Evolutionary conservation across 306 rosid genomes (phyloP), one percentile per base, ranked within the genome.

Genomic region (Pyrus betulifolia): DNA sequence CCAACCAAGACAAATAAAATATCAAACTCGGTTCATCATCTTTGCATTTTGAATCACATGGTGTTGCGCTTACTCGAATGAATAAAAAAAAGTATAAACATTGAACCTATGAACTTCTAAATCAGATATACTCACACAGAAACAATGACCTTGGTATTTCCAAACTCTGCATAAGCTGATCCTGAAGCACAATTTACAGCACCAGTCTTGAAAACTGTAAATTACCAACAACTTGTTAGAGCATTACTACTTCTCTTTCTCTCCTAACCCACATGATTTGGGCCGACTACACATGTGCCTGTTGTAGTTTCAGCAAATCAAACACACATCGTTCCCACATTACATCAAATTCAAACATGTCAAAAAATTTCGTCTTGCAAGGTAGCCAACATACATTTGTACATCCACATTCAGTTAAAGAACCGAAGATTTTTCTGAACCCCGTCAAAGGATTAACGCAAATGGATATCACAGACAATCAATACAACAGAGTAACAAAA

Each of bases 101-200:
- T 17, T 49, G 17, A 11, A 23, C 27, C 14, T 17, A 67, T 21
- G 31, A 28, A 57, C 18, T n/a, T 9, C 19, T 22, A 76, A 76
- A 67, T 18, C 3, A 71, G 21, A 68, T 46, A 60, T 74, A 91
- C 97, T 92, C 88, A 95, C 99, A 95, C 97, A 65, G 99, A 95
- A 33, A 92, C 97, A 73, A 95, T 88, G 91, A 92, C 97, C 84
- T 92, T 95, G 75, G 97, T 95, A 74, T 90, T 89, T 72, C 97
- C 99, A 72, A 95, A 84, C 84, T 95, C 97, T 7, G 97, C 97
- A 79, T 95, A 95, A 15, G 99, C 99, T 70, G 99, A 95, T 83
- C 97, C 99, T 6, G 97, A 83, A 44, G 99, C 99, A 68, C 97
- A 87, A 86, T 89, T 92, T 76, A 95, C 97, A 82, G 99, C 99